A percentile compares a stretch with the other conserved stretches of the same genome.
These are phyloP conservation scores for Aspergillus cavernicola DNA, from an alignment of 495 filamentous ascomycete genomes.

Conservation along the genomic window DNA sequence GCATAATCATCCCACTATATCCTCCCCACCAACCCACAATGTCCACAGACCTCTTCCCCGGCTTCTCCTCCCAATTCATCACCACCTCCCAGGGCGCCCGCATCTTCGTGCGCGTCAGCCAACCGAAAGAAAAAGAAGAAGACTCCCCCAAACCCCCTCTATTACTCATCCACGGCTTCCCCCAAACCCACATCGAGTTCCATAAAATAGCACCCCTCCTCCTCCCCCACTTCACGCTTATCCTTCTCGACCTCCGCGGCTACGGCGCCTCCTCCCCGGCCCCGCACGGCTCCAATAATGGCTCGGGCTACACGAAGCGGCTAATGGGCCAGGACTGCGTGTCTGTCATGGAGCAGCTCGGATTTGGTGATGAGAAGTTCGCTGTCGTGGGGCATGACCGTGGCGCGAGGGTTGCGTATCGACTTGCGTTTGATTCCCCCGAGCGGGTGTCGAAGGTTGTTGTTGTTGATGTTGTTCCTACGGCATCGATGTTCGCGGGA, in stretches of 20 bases:
- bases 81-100: neutral
- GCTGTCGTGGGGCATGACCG: neutral
- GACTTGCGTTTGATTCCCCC: neutral
- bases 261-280: neutral
- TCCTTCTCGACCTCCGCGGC: neutral
- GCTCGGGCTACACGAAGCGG: constrained; percentile 1
- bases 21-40: too few relatives aligned
- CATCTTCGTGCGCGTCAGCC: neutral
- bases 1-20: too few relatives aligned
- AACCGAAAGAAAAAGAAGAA: too few relatives aligned
- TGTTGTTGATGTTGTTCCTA: neutral
- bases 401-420: neutral
- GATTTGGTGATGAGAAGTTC: neutral
- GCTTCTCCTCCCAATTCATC: neutral
- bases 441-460: neutral
- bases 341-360: neutral
- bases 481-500: neutral
- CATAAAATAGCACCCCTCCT: neutral
- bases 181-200: constrained; percentile 1
- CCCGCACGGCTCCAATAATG: neutral
- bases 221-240: neutral
- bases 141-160: neutral
- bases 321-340: neutral
- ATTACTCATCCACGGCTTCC: constrained; percentile 1
- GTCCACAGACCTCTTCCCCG: constrained; percentile 1